Conservation (phyloP, 371 early-diverging fungal genomes). For the Blakeslea trispora region DNA sequence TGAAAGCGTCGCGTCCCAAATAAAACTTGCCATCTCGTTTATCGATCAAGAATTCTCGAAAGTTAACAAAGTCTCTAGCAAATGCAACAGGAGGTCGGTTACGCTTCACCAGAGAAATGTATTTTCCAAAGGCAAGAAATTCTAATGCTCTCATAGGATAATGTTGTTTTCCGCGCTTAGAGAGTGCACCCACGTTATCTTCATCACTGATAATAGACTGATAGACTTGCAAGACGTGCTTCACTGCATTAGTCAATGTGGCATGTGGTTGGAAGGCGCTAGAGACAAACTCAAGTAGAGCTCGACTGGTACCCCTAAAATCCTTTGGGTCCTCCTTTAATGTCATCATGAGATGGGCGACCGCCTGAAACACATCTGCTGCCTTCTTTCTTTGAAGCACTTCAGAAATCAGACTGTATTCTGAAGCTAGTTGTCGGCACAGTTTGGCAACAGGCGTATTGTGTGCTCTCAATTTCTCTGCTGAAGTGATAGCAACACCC, state of each 20-base stretch:
- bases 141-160: slow-evolving; percentile 3
- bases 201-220: background rate
- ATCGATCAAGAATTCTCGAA: background rate
- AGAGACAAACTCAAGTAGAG: background rate
- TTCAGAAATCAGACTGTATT: background rate
- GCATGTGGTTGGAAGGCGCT: background rate
- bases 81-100: background rate
- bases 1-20: background rate
- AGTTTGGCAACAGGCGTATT: slow-evolving; percentile 17
- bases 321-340: background rate
- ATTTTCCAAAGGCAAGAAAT: slow-evolving; percentile 1
- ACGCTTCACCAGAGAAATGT: background rate
- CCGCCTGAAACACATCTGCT: slow-evolving; percentile 11
- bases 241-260: background rate
- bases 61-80: slow-evolving; percentile 1
- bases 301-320: background rate
- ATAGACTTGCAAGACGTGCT: background rate
- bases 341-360: slow-evolving; percentile 7
- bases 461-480: slow-evolving; percentile 35
- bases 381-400: background rate
- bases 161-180: background rate
- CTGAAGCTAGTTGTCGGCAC: background rate
- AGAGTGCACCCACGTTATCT: background rate
- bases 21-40: background rate
- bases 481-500: slow-evolving; percentile 32